These are phyloP conservation scores for Boletus holoroseus DNA, from an alignment of 1,284 basidiomycete genomes.

Conservation along the genomic window DNA sequence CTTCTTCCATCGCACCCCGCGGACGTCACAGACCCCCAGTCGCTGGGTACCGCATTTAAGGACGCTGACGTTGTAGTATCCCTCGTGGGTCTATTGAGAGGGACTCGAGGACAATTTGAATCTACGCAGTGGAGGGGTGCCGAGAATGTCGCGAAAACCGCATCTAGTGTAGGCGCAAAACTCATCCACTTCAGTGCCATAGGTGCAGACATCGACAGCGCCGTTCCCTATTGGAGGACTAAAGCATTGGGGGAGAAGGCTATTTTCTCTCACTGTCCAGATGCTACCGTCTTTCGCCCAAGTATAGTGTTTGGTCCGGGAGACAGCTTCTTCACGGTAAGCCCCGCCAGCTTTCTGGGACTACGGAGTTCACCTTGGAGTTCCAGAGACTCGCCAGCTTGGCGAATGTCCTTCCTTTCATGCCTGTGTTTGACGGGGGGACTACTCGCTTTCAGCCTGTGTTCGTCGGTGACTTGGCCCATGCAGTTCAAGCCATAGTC, in stretches of 20 bases:
- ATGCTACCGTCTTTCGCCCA: slow-evolving; percentile 59
- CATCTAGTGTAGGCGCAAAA: slow-evolving; percentile 45
- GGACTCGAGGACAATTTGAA: slow-evolving; percentile 51
- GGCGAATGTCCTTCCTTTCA: slow-evolving; percentile 55
- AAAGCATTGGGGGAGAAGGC: slow-evolving; percentile 60
- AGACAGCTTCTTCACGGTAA: slow-evolving; percentile 66
- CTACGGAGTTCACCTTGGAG: not conserved
- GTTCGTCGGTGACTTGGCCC: slow-evolving; percentile 60
- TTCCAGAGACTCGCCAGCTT: slow-evolving; percentile 55
- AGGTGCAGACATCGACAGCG: slow-evolving; percentile 47
- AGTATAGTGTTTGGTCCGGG: slow-evolving; percentile 70
- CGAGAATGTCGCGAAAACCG: slow-evolving; percentile 53
- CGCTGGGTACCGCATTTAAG: slow-evolving; percentile 44
- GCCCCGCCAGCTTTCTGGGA: not conserved
- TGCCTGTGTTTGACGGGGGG: slow-evolving; percentile 71
- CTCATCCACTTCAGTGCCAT: slow-evolving; percentile 61
- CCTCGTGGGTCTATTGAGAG: slow-evolving; percentile 60
- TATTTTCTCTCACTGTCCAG: slow-evolving; percentile 43
- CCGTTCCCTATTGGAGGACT: slow-evolving; percentile 51
- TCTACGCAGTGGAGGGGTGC: slow-evolving; percentile 59
- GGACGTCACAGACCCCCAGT: slow-evolving; percentile 48
- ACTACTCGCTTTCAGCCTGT: slow-evolving; percentile 63
- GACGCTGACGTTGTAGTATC: slow-evolving; percentile 55
- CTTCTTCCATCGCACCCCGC: slow-evolving; percentile 44
- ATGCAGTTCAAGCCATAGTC: slow-evolving; percentile 54